Base-by-base conservation (phyloP, 2,329 filamentous ascomycete genomes). In the Xylaria arbuscula region DNA sequence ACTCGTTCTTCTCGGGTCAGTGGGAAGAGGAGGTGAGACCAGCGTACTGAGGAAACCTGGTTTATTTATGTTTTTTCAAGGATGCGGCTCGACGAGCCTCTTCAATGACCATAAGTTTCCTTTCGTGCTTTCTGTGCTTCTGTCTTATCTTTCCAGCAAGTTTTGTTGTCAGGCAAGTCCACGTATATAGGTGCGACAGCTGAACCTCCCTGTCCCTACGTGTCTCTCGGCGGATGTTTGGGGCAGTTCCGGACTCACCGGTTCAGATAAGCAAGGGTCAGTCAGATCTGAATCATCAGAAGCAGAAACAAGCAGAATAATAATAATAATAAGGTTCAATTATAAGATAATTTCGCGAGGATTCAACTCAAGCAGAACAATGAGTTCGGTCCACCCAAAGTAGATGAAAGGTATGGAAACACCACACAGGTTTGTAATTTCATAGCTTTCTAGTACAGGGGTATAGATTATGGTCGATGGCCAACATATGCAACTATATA, bases 221-320 rank as follows among this genome's bases (percentile, higher is more conserved):
- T 45, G 7, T 50, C n/a, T 61, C 2, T 24, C 38, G 50, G 59
- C 28, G 24, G 36, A 40, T 17, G 47, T 45, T 62, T 55, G 59
- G 50, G 48, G 59, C 48, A 53, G 24, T 32, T 62, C 50, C 50
- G 38, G 59, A 17, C n/a, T 32, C 9, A 15, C 47, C 59, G n/a
- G 50, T 38, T 38, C 17, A 34, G 47, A 19, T 40, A 47, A 62
- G 36, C 50, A 13, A 54, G 38, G 24, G 9, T 17, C 11, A 42
- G 19, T 15, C 11, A 40, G 28, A 28, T 28, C 28, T 28, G 28
- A 28, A 28, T 28, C 28, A 28, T 28, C 28, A 28, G 24, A 40
- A 42, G 17, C 38, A 8, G 15, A 17, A 56, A 34, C 11, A 3
- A 19, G 32, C 32, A 55, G 8, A 11, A 36, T 17, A 15, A 15